Evolutionary conservation across 2,329 filamentous ascomycete species (phyloP).

Genomic region (Penicillium sp.): DNA sequence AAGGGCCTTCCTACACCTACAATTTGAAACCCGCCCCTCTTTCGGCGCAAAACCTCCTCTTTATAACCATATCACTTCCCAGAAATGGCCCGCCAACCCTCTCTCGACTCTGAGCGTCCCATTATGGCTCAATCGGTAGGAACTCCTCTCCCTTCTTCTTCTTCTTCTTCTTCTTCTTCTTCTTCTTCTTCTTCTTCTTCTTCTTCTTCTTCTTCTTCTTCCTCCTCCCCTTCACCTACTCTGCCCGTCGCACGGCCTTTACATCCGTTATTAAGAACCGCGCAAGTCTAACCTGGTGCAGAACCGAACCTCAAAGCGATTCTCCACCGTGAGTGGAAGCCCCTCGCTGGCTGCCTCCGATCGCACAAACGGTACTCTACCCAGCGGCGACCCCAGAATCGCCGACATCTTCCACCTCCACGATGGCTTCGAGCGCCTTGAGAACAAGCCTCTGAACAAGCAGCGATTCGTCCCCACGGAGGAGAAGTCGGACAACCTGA

Average conservation of each 20-base stretch:
- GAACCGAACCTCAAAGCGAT: slow-evolving; percentile 54
- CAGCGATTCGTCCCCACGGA: slow-evolving; percentile 78
- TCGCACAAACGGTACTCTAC: slow-evolving; percentile 42
- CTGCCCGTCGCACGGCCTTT: background rate
- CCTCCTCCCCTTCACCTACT: background rate
- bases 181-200: background rate
- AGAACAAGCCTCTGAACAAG: slow-evolving; percentile 79
- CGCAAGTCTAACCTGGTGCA: slow-evolving; percentile 23
- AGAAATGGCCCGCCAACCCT: slow-evolving; percentile 43
- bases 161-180: background rate
- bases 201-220: background rate
- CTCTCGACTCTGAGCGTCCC: slow-evolving; percentile 55
- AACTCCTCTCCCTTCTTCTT: slow-evolving; percentile 6
- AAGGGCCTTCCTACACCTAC: slow-evolving; percentile 1
- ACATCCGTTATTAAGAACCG: background rate
- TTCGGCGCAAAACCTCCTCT: background rate
- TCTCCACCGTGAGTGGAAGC: slow-evolving; percentile 53
- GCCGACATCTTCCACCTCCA: slow-evolving; percentile 73
- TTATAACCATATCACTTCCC: background rate
- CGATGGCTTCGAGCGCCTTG: slow-evolving; percentile 78
- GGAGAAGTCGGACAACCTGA: slow-evolving; percentile 77
- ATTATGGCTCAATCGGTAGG: slow-evolving; percentile 57
- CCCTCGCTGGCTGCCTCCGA: slow-evolving; percentile 50
- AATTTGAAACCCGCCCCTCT: slow-evolving; percentile 5
- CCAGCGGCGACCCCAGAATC: slow-evolving; percentile 52